Conservation (phyloP, 78 protist species). For the Blattamonas nauphoetae region DNA sequence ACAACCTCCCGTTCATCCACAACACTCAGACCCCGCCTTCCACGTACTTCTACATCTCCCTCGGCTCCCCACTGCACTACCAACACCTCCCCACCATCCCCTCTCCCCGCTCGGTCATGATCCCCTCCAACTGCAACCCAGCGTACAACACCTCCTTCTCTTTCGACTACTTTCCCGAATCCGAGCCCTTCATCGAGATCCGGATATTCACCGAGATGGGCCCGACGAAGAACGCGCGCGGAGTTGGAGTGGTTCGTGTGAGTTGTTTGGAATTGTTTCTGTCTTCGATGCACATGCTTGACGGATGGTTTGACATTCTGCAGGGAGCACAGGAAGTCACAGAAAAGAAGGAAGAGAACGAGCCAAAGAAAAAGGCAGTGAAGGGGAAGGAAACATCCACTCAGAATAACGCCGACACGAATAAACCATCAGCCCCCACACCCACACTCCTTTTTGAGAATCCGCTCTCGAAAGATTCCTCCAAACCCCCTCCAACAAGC, state of each 20-base stretch:
- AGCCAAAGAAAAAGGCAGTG: neutral
- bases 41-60: neutral
- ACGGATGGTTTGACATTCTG: constrained; percentile 6
- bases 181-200: neutral
- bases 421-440: no score
- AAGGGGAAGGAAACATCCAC: no score
- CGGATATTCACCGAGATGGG: neutral
- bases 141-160: neutral
- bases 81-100: neutral
- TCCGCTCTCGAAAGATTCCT: no score
- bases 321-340: neutral
- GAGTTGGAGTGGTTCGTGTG: neutral
- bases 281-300: neutral
- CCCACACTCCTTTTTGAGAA: no score
- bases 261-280: neutral
- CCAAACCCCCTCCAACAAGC: no score
- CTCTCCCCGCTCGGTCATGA: neutral
- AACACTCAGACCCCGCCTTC: neutral
- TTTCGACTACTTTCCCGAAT: neutral
- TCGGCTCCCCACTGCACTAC: neutral
- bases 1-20: neutral
- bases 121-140: neutral
- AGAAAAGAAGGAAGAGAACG: neutral
- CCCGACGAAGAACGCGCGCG: neutral
- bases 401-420: neutral